Conservation (phyloP, 78 protist species). For the Dictyostelium capitatum region DNA sequence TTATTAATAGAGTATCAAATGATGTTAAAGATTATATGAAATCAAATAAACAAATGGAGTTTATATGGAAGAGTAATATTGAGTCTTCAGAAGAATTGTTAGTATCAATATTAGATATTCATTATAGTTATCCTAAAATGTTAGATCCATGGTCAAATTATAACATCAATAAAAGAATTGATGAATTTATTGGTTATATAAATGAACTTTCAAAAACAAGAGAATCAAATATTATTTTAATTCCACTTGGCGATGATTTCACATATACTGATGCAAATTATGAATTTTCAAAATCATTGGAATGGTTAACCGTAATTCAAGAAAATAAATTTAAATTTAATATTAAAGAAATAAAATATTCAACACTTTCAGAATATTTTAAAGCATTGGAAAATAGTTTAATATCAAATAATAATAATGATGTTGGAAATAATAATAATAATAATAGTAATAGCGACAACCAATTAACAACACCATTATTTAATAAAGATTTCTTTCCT, state of each 20-base stretch:
- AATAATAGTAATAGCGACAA: too few relatives aligned
- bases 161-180: too few relatives aligned
- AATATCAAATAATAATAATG: too few relatives aligned
- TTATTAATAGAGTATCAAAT: constrained; percentile 82
- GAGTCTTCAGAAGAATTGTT: constrained; percentile 50
- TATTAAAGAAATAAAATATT: constrained; percentile 27
- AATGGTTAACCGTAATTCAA: constrained; percentile 34
- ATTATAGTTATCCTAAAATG: constrained; percentile 38
- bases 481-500: constrained; percentile 85
- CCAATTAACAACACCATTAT: constrained; percentile 12
- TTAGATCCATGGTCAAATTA: too few relatives aligned
- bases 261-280: background rate
- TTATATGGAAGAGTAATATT: constrained; percentile 85
- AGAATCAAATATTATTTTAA: constrained; percentile 40
- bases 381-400: constrained; percentile 19
- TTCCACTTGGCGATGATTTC: constrained; percentile 89
- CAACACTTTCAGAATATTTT: constrained; percentile 78
- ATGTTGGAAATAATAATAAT: too few relatives aligned
- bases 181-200: background rate
- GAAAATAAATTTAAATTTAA: background rate
- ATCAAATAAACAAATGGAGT: constrained; percentile 71
- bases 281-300: constrained; percentile 64
- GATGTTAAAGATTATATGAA: background rate
- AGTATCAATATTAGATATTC: constrained; percentile 70
- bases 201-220: background rate